These are phyloP conservation scores for Lachnellula hyalina DNA, from an alignment of 2,329 filamentous ascomycete species.

Conservation along the genomic window DNA sequence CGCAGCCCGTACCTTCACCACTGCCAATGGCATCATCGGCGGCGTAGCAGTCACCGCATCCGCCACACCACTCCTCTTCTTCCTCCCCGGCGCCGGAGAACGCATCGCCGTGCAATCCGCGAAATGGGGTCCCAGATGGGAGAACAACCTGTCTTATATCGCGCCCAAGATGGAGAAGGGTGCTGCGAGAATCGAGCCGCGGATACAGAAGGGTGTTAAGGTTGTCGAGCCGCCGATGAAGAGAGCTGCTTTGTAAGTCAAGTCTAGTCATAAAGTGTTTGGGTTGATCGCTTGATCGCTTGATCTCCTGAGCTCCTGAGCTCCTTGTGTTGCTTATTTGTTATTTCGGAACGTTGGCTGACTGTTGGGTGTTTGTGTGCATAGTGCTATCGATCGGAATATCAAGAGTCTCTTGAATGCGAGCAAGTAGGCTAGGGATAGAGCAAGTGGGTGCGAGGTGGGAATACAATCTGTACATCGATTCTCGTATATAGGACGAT, in stretches of 20 bases:
- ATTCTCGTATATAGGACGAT: too few species aligned
- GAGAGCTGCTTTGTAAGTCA: constrained; percentile 21
- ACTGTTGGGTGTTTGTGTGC: not conserved
- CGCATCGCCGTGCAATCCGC: constrained; percentile 19
- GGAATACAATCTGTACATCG: too few species aligned
- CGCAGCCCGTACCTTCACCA: constrained; percentile 5
- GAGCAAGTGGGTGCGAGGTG: not conserved
- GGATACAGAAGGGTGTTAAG: constrained; percentile 13
- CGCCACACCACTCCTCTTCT: constrained; percentile 20
- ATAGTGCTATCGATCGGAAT: constrained; percentile 16
- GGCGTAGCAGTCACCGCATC: constrained; percentile 12
- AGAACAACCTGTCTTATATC: constrained; percentile 13
- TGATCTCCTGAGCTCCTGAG: too few species aligned
- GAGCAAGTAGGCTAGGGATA: not conserved
- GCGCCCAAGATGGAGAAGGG: constrained; percentile 6
- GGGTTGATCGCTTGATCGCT: not conserved
- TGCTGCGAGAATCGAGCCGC: constrained; percentile 14
- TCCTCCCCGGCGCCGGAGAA: constrained; percentile 20
- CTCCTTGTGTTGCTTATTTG: not conserved
- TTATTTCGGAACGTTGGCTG: not conserved
- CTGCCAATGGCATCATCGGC: constrained; percentile 12
- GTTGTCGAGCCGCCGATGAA: constrained; percentile 21
- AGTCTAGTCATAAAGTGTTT: not conserved
- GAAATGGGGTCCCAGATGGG: constrained; percentile 23
- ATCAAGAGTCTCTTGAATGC: constrained; percentile 13